Conservation (phyloP, 768 basidiomycete species). For the Agaricus subrufescens region DNA sequence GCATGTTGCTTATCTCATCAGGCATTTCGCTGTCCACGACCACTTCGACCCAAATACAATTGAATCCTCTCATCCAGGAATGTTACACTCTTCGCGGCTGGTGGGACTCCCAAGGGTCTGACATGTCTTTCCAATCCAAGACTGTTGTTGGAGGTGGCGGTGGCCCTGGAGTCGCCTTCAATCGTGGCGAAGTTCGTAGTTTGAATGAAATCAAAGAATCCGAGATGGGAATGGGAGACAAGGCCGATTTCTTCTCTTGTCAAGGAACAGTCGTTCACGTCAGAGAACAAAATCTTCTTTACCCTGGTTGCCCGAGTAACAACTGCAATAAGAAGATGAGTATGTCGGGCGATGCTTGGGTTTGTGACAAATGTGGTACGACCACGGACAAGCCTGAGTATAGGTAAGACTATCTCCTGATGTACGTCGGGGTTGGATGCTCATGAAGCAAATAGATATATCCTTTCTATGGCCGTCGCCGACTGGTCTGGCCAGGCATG, state of each 20-base stretch:
- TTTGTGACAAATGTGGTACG: conserved; percentile 90
- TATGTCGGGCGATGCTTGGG: conserved; percentile 66
- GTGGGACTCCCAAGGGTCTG: conserved; percentile 73
- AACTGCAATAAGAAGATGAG: conserved; percentile 90
- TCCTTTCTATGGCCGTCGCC: conserved; percentile 82
- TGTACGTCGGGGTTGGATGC: not conserved
- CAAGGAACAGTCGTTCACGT: conserved; percentile 87
- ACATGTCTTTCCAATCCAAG: conserved; percentile 68
- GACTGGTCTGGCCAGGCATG: conserved; percentile 88
- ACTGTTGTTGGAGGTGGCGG: conserved; percentile 29
- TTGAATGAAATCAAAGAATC: conserved; percentile 70
- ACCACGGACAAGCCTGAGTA: conserved; percentile 68
- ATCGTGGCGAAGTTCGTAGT: conserved; percentile 67
- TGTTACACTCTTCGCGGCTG: conserved; percentile 86
- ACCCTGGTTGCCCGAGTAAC: conserved; percentile 81
- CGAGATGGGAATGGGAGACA: conserved; percentile 71
- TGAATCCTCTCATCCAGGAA: conserved; percentile 90
- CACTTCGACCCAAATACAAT: conserved; percentile 73
- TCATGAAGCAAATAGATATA: conserved; percentile 45
- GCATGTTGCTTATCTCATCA: conserved; percentile 21
- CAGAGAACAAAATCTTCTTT: conserved; percentile 75
- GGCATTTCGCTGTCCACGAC: conserved; percentile 84
- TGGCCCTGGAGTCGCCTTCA: conserved; percentile 35
- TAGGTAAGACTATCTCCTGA: conserved; percentile 45
- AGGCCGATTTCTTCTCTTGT: conserved; percentile 72